Evolutionary conservation across 257 asterid genomes (phyloP).

Genomic region (Plantago ovata): DNA sequence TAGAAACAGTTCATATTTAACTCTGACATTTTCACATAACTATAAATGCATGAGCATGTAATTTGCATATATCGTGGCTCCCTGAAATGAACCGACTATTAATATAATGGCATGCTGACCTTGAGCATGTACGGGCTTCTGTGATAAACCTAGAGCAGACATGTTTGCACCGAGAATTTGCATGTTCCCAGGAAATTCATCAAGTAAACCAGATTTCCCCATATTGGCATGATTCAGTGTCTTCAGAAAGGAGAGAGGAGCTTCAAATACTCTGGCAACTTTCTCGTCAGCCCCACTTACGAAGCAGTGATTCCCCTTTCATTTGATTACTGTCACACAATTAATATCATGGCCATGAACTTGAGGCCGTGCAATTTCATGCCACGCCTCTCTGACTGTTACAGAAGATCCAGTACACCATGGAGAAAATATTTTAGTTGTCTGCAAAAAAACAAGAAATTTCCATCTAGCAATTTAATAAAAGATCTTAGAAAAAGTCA

Average conservation of each 20-base stretch:
- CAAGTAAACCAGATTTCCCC: slow-evolving; percentile 30
- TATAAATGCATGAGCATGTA: background rate
- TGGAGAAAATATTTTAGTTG: slow-evolving; percentile 76
- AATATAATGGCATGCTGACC: slow-evolving; percentile 38
- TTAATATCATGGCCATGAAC: slow-evolving; percentile 98
- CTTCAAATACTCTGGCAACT: slow-evolving; percentile 94
- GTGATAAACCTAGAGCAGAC: slow-evolving; percentile 96
- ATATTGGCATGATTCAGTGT: slow-evolving; percentile 63
- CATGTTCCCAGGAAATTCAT: slow-evolving; percentile 56
- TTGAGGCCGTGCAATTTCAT: slow-evolving; percentile 97
- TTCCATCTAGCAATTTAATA: too few relatives aligned
- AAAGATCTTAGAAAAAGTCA: too few relatives aligned
- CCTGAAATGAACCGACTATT: background rate
- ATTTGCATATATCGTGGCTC: background rate
- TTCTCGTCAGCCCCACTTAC: slow-evolving; percentile 96
- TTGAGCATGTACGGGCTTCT: slow-evolving; percentile 88
- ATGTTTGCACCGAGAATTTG: slow-evolving; percentile 96
- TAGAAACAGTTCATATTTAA: background rate
- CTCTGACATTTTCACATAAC: background rate
- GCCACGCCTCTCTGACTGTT: slow-evolving; percentile 64
- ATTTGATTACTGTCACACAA: slow-evolving; percentile 68
- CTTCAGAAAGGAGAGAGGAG: slow-evolving; percentile 84
- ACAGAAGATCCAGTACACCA: slow-evolving; percentile 45
- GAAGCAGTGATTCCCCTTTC: slow-evolving; percentile 87
- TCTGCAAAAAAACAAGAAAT: slow-evolving; percentile 45